Evolutionary conservation across 495 filamentous ascomycete genomes (phyloP).

Genomic region (Lophiotrema nucula): DNA sequence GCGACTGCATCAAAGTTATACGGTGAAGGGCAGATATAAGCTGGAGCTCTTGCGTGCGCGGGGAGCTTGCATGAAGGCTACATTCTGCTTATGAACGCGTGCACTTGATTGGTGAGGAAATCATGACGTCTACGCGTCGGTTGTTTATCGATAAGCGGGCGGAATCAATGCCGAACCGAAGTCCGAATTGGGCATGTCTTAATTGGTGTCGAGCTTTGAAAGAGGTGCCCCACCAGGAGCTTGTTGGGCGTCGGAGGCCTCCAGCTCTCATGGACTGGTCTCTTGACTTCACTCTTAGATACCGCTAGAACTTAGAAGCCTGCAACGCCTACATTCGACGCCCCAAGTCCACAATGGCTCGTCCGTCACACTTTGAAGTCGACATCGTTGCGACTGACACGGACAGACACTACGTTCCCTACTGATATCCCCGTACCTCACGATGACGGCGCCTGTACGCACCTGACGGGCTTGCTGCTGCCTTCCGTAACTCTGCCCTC

Average conservation of each 20-base stretch:
- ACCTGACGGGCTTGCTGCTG: slow-evolving; percentile 17
- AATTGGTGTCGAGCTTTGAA: too few relatives aligned
- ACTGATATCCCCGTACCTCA: slow-evolving; percentile 24
- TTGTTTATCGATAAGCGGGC: not conserved
- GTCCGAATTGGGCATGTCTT: not conserved
- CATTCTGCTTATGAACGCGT: not conserved
- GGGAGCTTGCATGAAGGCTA: not conserved
- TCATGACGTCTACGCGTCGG: slow-evolving; percentile 6
- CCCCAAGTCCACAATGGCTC: too few relatives aligned
- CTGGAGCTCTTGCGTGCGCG: not conserved
- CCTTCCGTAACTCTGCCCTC: slow-evolving; percentile 24
- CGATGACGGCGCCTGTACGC: slow-evolving; percentile 36
- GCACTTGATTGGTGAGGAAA: not conserved
- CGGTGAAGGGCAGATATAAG: not conserved
- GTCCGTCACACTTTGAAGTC: too few relatives aligned
- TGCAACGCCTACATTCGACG: too few relatives aligned
- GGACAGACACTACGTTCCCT: slow-evolving; percentile 16
- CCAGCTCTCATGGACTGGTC: too few relatives aligned
- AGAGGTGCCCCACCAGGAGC: too few relatives aligned
- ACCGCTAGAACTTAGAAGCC: too few relatives aligned
- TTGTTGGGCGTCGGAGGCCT: too few relatives aligned
- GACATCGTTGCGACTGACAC: not conserved
- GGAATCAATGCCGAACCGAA: not conserved
- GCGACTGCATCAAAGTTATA: slow-evolving; percentile 10
- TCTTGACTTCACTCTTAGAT: too few relatives aligned